Conservation (phyloP, 2,329 filamentous ascomycete genomes). For the Exophiala spinifera region DNA sequence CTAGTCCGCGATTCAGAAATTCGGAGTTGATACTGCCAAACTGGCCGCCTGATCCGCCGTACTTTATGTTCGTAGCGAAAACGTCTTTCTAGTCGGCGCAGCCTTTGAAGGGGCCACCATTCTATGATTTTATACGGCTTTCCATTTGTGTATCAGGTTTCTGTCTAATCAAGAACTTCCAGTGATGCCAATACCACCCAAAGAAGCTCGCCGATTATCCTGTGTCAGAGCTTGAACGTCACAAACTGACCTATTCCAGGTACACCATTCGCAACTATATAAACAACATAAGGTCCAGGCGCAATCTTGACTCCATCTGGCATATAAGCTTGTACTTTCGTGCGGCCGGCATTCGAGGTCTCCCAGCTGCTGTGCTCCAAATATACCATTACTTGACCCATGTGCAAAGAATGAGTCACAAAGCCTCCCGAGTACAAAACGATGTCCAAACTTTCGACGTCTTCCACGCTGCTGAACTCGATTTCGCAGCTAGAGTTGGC, state of each 20-base stretch:
- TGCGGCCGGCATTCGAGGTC: conserved; percentile 42
- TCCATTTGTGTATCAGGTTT: no score
- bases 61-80: background rate
- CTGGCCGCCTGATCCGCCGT: background rate
- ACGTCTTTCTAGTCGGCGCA: no score
- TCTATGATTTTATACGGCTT: background rate
- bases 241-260: conserved; percentile 54
- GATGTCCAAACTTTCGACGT: conserved; percentile 41
- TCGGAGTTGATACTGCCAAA: background rate
- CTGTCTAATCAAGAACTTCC: no score
- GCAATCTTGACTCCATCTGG: conserved; percentile 54
- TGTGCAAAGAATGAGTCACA: conserved; percentile 60
- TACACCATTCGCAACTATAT: conserved; percentile 56
- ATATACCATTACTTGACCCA: conserved; percentile 58
- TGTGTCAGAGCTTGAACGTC: conserved; percentile 15
- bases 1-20: background rate
- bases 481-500: conserved; percentile 35
- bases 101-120: no score
- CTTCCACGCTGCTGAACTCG: conserved; percentile 23
- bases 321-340: conserved; percentile 49
- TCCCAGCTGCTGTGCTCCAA: conserved; percentile 51
- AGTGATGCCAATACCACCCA: no score
- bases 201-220: no score
- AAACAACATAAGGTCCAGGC: conserved; percentile 60
- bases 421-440: conserved; percentile 60